Evolutionary conservation across 805 yeast species (phyloP), one percentile per base, ranked within the genome.

Genomic region (Candida nonsorbophila): DNA sequence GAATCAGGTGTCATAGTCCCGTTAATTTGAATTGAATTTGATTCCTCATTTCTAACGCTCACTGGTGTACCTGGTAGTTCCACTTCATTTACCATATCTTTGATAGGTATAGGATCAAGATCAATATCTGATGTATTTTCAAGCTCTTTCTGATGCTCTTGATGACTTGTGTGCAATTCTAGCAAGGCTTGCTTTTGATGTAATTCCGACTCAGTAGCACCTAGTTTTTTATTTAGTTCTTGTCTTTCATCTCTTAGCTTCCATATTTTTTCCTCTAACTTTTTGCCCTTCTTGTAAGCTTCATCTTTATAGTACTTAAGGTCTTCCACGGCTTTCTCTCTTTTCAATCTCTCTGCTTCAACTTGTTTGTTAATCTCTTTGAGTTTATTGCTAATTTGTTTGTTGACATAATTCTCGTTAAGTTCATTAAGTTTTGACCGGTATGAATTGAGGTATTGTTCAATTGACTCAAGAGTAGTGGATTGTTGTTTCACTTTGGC

Each of bases 401-500:
- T 22, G n/a, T 50, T 40, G 20, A 58, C 30, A 30, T 41, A 53
- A 5, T 34, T 31, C 3, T 44, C 40, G 36, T 56, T 58, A 12
- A 57, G 26, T 9, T 50, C 51, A 20, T 52, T 30, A 20, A 55
- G 22, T 34, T 31, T 46, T 10, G 27, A 20, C 22, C 56, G 68
- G 41, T 77, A 83, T 34, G 66, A 68, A 24, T 55, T 53, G 34
- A 82, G 49, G 40, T 79, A 81, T 14, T 54, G 58, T 20, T 74
- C 76, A 23, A 83, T 57, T 7, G 79, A 67, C 25, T 60, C 58
- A 30, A 81, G 49, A 33, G 76, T 67, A 38, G 72, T 61, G 40
- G 68, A 76, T 42, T 81, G 82, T 29, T 76, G 63, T 41, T 72
- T 77, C 32, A 77, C 76, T 38, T 71, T 62, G 29, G 76, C 67